A percentile compares a stretch with the other conserved stretches of the same genome.
Evolutionary conservation across 2,329 filamentous ascomycete species (phyloP).

Genomic region (Pseudocercospora eumusae): DNA sequence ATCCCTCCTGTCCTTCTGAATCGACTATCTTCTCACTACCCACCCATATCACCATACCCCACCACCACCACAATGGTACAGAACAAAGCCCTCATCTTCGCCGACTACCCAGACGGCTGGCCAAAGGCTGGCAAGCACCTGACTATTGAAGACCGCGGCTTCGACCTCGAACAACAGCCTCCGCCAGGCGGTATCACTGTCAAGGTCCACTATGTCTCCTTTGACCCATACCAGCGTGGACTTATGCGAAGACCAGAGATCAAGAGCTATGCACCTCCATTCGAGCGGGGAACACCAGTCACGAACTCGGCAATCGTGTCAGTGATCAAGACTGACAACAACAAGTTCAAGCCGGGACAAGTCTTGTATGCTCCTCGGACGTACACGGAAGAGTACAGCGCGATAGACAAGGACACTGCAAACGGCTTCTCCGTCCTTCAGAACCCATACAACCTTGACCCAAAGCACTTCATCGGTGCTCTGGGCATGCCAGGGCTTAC

Average conservation of each 20-base stretch:
- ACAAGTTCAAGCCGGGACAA: conserved; percentile 67
- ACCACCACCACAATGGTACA: conserved; percentile 51
- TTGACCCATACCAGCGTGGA: conserved; percentile 83
- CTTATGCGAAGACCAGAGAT: conserved; percentile 67
- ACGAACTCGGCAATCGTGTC: conserved; percentile 64
- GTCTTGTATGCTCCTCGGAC: conserved; percentile 54
- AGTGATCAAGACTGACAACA: conserved; percentile 68
- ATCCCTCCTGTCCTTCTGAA: background rate
- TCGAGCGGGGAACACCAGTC: conserved; percentile 64
- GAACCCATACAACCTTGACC: conserved; percentile 69
- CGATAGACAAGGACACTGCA: conserved; percentile 53
- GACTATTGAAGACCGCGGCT: conserved; percentile 63
- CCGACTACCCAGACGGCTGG: conserved; percentile 64
- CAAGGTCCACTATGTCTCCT: conserved; percentile 72
- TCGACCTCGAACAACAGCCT: conserved; percentile 65
- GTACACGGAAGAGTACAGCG: conserved; percentile 61
- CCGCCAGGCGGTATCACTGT: conserved; percentile 67
- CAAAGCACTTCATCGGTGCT: conserved; percentile 69
- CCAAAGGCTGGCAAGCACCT: conserved; percentile 73
- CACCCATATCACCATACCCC: background rate
- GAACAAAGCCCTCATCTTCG: conserved; percentile 78
- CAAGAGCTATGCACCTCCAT: conserved; percentile 71
- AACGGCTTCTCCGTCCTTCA: conserved; percentile 57
- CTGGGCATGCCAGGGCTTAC: conserved; percentile 79
- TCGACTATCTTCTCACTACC: background rate